Percentiles rank a stretch among this genome's conserved stretches.
phyloP scores from a whole-genome alignment of 2,329 filamentous ascomycete genomes.

The Gremmenia infestans region DNA sequence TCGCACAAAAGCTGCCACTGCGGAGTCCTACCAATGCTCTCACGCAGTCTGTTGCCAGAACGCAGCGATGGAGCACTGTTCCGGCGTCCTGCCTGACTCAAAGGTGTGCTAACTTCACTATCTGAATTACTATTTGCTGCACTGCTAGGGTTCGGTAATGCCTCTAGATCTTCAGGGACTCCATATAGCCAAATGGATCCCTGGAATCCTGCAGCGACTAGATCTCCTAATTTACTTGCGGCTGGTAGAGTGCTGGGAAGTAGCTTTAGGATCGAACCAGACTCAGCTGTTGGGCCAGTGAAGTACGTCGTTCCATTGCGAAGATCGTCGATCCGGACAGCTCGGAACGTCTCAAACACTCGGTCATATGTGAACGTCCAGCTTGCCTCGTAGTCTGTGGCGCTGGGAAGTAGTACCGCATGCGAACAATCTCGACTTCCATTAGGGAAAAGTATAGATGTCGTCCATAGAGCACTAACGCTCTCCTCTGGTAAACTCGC shows the following conservation, averaged over 20 bases:
- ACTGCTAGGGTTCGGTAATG: constrained; percentile 42
- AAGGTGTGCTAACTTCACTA: constrained; percentile 26
- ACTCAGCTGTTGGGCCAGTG: constrained; percentile 58
- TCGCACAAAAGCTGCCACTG: constrained; percentile 68
- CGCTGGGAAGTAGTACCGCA: constrained; percentile 55
- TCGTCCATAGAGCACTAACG: constrained; percentile 75
- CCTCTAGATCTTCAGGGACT: constrained; percentile 67
- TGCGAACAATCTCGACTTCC: constrained; percentile 76
- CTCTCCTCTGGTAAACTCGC: constrained; percentile 60
- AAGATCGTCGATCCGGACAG: constrained; percentile 69
- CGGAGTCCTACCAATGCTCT: constrained; percentile 40
- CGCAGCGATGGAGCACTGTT: constrained; percentile 29
- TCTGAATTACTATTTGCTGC: constrained; percentile 29
- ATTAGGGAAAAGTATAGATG: constrained; percentile 78
- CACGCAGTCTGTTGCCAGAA: constrained; percentile 18
- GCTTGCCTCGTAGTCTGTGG: constrained; percentile 53
- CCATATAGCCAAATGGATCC: constrained; percentile 76
- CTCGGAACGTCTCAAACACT: constrained; percentile 71
- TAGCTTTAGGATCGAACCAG: constrained; percentile 50
- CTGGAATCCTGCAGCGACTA: constrained; percentile 70
- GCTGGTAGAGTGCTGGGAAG: constrained; percentile 65
- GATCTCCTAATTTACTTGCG: constrained; percentile 62
- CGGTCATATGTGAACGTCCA: constrained; percentile 78
- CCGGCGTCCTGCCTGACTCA: constrained; percentile 20
- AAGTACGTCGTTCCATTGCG: constrained; percentile 77